These are phyloP conservation scores for Farysia itapuensis DNA, from an alignment of 1,284 basidiomycete species.

Conservation along the genomic window DNA sequence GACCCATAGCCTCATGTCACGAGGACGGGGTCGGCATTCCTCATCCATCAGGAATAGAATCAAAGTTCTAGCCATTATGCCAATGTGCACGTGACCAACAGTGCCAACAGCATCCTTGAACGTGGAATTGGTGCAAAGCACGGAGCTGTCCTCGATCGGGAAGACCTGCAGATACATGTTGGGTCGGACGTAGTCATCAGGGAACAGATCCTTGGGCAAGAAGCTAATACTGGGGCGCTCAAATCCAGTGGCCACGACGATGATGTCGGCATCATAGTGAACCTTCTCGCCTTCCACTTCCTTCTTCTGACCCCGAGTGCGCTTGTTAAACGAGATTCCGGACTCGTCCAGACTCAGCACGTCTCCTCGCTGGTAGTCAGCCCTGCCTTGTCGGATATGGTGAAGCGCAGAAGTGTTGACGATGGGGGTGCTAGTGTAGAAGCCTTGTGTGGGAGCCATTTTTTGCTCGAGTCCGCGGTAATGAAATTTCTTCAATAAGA, in stretches of 20 bases:
- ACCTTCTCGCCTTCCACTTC: slow-evolving; percentile 58
- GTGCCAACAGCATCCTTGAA: slow-evolving; percentile 63
- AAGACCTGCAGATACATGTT: slow-evolving; percentile 71
- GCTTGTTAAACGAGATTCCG: slow-evolving; percentile 62
- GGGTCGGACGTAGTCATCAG: slow-evolving; percentile 65
- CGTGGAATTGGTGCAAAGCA: slow-evolving; percentile 68
- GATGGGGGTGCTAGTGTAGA: slow-evolving; percentile 60
- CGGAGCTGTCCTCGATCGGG: slow-evolving; percentile 65
- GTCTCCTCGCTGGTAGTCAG: slow-evolving; percentile 67
- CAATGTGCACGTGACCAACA: slow-evolving; percentile 49
- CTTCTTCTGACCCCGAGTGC: slow-evolving; percentile 54
- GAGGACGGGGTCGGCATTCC: slow-evolving; percentile 64
- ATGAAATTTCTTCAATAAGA: slow-evolving; percentile 64
- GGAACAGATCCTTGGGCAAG: slow-evolving; percentile 68
- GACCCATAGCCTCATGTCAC: slow-evolving; percentile 71
- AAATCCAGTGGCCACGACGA: slow-evolving; percentile 70
- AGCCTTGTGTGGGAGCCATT: slow-evolving; percentile 53
- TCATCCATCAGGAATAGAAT: slow-evolving; percentile 67
- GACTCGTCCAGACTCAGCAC: slow-evolving; percentile 63
- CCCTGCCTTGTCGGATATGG: slow-evolving; percentile 65
- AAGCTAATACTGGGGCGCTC: slow-evolving; percentile 67
- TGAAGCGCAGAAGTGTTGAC: slow-evolving; percentile 68
- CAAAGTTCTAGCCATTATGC: slow-evolving; percentile 66
- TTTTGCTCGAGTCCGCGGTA: slow-evolving; percentile 65
- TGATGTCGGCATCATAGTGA: slow-evolving; percentile 65